Evolutionary conservation across 768 basidiomycete genomes (phyloP), one percentile per base, ranked within the genome.

Genomic region (Russula olivacea): DNA sequence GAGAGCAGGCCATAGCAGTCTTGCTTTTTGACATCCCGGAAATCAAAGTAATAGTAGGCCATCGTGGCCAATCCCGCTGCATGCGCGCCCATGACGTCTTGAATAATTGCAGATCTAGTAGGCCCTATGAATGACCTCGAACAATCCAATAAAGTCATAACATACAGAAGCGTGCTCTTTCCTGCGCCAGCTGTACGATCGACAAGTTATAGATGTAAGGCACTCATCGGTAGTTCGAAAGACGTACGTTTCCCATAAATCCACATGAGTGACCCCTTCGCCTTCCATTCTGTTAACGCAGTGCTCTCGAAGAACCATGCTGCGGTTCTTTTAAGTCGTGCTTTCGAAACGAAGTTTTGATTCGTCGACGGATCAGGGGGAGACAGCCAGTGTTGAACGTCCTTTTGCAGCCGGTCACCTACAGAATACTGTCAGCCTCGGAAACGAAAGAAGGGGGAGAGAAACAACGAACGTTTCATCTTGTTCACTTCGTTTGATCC

Each of bases 11-110:
- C 59, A 17, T 43, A 41, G 23, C n/a, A 41, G 8, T 61, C 19
- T 30, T 61, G 59, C 17, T 61, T 61, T 9, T 36, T 15, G 30
- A 7, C 23, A 15, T 61, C 59, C 11, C 59, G 25, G 43, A 61
- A 61, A 23, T 61, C 59, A 21, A 50, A 61, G 17, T 61, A 61
- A 43, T 55, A 61, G 19, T 61, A 61, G 2, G 34, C 61, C 41
- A 60, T 34, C 10, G 51, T 43, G 2, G 59, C 59, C 23, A 60
- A n/a, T 25, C 59, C 59, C 1, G 43, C 53, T 19, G 21, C 36
- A 10, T 45, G 45, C 23, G 28, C 21, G 19, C 23, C 12, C 2
- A 10, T 9, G 15, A 61, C 17, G 3, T 61, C 53, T 10, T 61
- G 30, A 19, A 61, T 40, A 8, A 61, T 48, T 2, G 53, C 53